Base-by-base conservation (phyloP, 495 filamentous ascomycete species). In the Trichoderma erinaceum region DNA sequence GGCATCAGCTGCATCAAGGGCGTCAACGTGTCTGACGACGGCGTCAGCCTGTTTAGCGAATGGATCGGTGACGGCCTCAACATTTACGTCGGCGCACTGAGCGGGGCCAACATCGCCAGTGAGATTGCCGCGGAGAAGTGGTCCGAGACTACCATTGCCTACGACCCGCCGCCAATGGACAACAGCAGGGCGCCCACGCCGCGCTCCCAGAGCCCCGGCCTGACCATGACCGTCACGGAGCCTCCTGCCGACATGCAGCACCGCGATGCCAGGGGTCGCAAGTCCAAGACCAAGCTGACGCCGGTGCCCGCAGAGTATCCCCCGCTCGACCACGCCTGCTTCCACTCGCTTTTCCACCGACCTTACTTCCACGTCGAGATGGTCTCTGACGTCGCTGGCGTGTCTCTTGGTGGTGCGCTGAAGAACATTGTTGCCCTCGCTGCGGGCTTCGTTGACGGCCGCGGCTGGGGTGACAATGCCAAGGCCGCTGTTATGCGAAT, bases 1-100 rank as follows among this genome's bases (percentile, higher is more conserved):
- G 96, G 92, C 58, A 90, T 99, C 69, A 97, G 92, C 69, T 99
- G 96, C 78, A 98, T 97, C 78, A 99, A 99, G 83, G 96, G 96
- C 70, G 92, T 99, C 63, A 89, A 95, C 68, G 96, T 99, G 56
- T 87, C 88, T 13, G 87, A 90, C 67, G 85, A 90, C 41, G 91
- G 92, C 38, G 85, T 97, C 68, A 84, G 84, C 69, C 86, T 99
- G 25, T 96, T 97, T 83, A 93, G 89, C n/a, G 96, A 99, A 75
- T 91, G 88, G 72, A 98, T 99, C 74, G 92, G 93, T 68, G 85
- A 88, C 72, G 88, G 87, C 58, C 84, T 99, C 10, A 90, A 89
- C 66, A 99, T 99, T 75, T 99, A 99, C 83, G 97, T 93, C 74
- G 96, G 96, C 75, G 93, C 96, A 2, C 85, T 99, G 15, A 96